These are phyloP conservation scores for Conticribra weissflogii DNA, from an alignment of 108 stramenopile species.

Conservation along the genomic window DNA sequence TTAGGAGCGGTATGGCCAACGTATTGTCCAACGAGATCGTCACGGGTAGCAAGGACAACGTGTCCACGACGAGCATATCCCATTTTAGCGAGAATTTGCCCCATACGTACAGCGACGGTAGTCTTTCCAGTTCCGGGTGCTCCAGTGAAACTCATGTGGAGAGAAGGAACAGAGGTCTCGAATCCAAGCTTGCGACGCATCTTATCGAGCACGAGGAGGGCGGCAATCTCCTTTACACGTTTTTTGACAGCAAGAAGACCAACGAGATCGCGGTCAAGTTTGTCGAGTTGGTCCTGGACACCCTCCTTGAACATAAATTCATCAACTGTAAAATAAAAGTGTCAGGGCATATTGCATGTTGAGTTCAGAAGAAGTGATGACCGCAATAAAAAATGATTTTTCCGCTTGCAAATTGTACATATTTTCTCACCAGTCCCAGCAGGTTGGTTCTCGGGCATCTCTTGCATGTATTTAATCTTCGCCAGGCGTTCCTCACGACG, in stretches of 20 bases:
- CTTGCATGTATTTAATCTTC: constrained; percentile 93
- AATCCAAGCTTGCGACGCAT: constrained; percentile 98
- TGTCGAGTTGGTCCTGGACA: constrained; percentile 94
- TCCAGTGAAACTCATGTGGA: constrained; percentile 98
- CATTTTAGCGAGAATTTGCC: constrained; percentile 98
- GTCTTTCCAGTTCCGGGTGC: constrained; percentile 99
- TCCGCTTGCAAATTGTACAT: too few relatives aligned
- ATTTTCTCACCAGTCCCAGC: constrained; percentile 86
- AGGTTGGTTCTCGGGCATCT: constrained; percentile 89
- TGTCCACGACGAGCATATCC: constrained; percentile 96
- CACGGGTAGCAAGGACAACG: constrained; percentile 97
- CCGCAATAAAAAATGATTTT: too few relatives aligned
- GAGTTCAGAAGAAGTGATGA: too few relatives aligned
- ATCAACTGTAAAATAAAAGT: constrained; percentile 62
- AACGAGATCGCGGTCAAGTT: constrained; percentile 94
- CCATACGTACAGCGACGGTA: constrained; percentile 97
- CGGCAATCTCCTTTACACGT: constrained; percentile 97
- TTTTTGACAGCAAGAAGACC: constrained; percentile 94
- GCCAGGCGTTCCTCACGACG: constrained; percentile 84
- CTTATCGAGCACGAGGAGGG: constrained; percentile 96
- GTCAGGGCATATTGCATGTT: too few relatives aligned
- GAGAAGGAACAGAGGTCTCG: constrained; percentile 95
- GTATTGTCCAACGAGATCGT: constrained; percentile 98
- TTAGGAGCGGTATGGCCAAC: constrained; percentile 99
- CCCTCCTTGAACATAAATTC: constrained; percentile 99